These are phyloP conservation scores for Diospyros lotus DNA, from an alignment of 148 eudicot genomes.

Conservation along the genomic window DNA sequence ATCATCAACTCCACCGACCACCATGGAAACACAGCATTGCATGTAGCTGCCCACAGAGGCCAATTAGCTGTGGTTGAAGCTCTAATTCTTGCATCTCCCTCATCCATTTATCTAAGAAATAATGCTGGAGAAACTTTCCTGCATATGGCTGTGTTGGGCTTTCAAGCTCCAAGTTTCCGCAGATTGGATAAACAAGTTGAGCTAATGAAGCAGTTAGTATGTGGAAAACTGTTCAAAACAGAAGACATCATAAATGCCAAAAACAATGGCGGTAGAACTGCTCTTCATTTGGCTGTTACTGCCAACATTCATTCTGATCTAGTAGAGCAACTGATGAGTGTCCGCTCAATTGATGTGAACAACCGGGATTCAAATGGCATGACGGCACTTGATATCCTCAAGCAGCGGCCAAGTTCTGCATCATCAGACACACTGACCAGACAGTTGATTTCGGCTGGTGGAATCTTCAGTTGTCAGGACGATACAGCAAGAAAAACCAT, in stretches of 20 bases:
- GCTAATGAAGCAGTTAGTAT: slow-evolving; percentile 64
- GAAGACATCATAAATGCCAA: slow-evolving; percentile 55
- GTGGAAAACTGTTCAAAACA: slow-evolving; percentile 29
- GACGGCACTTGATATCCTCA: slow-evolving; percentile 80
- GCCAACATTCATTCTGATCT: slow-evolving; percentile 64
- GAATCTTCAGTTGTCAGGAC: slow-evolving; percentile 58
- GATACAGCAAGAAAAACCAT: slow-evolving; percentile 51
- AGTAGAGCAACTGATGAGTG: slow-evolving; percentile 58
- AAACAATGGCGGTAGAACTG: slow-evolving; percentile 56
- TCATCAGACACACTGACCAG: slow-evolving; percentile 59
- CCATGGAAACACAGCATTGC: slow-evolving; percentile 76
- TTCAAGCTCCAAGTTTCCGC: slow-evolving; percentile 60
- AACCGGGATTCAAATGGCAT: slow-evolving; percentile 50
- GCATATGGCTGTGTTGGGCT: slow-evolving; percentile 62
- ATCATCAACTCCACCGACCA: slow-evolving; percentile 58
- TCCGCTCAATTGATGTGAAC: slow-evolving; percentile 47
- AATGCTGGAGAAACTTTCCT: slow-evolving; percentile 66
- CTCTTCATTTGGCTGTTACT: slow-evolving; percentile 69
- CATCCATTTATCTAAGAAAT: slow-evolving; percentile 39
- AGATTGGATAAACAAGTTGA: slow-evolving; percentile 68
- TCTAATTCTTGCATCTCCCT: slow-evolving; percentile 54
- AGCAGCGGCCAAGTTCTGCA: slow-evolving; percentile 50
- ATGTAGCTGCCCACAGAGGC: slow-evolving; percentile 70
- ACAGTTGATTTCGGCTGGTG: slow-evolving; percentile 75
- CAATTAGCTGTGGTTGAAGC: slow-evolving; percentile 55